A percentile compares a stretch with the other conserved stretches of the same genome.
Conservation (phyloP, 495 filamentous ascomycete genomes). For the Umbilicaria muhlenbergii region DNA sequence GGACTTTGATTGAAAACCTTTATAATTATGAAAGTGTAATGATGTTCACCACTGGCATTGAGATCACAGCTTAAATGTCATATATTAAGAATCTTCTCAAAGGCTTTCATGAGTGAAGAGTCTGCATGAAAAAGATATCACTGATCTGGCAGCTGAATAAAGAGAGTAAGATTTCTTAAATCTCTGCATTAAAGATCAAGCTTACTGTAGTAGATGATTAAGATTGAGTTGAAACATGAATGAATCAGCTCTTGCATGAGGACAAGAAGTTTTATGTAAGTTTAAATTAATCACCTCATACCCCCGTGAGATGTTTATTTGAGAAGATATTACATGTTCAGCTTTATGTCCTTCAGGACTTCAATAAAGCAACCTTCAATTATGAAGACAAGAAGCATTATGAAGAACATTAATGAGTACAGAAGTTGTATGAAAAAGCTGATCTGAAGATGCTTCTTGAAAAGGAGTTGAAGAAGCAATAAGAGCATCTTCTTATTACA, state of each 20-base stretch:
- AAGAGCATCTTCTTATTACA: neutral
- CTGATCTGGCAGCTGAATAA: conserved; percentile 4
- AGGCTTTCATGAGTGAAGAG: neutral
- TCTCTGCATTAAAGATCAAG: neutral
- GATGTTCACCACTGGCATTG: conserved; percentile 1
- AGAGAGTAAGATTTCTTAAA: neutral
- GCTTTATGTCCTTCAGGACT: neutral
- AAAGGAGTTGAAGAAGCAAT: neutral
- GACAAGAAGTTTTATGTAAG: neutral
- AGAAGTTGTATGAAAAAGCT: neutral
- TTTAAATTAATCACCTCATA: neutral
- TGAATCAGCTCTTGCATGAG: neutral
- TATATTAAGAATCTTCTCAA: conserved; percentile 2
- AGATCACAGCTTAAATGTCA: conserved; percentile 1
- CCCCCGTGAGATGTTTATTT: neutral
- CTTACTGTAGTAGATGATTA: neutral
- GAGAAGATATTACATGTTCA: neutral
- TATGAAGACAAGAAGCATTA: neutral
- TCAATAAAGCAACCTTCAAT: neutral
- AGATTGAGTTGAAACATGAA: neutral
- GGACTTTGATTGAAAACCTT: neutral
- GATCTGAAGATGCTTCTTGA: neutral
- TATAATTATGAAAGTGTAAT: neutral
- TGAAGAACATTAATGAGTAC: neutral
- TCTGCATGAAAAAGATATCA: neutral